Base-by-base conservation (phyloP, 192 early-diverging fungal genomes). In the Gaertneriomyces sp. region DNA sequence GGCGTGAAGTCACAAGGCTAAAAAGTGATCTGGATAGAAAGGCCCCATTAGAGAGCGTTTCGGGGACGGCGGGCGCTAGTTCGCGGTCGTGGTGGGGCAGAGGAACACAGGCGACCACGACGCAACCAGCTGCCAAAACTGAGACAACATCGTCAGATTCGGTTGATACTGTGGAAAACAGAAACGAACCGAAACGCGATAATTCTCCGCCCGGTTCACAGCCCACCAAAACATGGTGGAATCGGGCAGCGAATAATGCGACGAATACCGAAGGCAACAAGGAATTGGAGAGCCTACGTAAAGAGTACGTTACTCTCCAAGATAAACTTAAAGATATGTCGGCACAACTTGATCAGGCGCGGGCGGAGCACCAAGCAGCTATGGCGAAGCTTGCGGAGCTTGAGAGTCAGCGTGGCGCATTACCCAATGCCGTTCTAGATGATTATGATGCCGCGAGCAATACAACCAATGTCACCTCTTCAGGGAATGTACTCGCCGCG, bases 51-150 rank as follows among this genome's bases (percentile, higher is more conserved):
- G 39, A 7, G 20, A 50, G 9, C 25, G 33, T 25, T 16, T 45
- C 12, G 10, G 52, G n/a, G 10, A 44, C 47, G 42, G 42, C 60
- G 5, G 67, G 59, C 16, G 39, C 49, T 5, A 10, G 41, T 10
- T 51, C 60, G 5, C 47, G 60, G 10, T 69, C 59, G 6, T 69
- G 67, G 67, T 69, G 67, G 67, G 46, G 39, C 42, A n/a, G 58
- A 6, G 58, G 45, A 47, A 25, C 59, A 1, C 39, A n/a, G 52
- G 45, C 46, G 39, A 64, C 38, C 40, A 14, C 46, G 39, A 33
- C 17, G 33, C 7, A 14, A 16, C 12, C 49, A n/a, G 64, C 46
- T 10, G 49, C 47, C 9, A 52, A 40, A 19, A 6, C 42, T 45
- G 59, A 14, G 59, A 41, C 64, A 8, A 33, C 41, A 20, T 51